Percentiles rank a stretch among this genome's conserved stretches.
Conservation (phyloP, 2,329 filamentous ascomycete species). For the Plectosphaerella sp. region DNA sequence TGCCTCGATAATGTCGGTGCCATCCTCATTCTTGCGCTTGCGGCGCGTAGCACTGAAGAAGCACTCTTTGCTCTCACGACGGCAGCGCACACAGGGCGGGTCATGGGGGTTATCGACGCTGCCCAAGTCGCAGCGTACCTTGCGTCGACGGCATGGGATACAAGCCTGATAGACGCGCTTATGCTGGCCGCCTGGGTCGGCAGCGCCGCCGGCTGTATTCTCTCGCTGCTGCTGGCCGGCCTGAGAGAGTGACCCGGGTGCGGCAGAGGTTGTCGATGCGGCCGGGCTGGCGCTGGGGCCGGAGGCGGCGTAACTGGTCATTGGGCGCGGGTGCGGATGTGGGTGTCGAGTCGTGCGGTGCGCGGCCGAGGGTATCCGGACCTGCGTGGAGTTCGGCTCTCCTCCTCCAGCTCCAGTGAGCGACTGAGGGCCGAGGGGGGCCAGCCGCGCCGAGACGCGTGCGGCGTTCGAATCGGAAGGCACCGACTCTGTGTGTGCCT, state of each 20-base stretch:
- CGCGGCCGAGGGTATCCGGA: background rate
- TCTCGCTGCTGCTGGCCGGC: conserved; percentile 1
- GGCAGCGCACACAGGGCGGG: conserved; percentile 89
- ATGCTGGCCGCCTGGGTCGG: conserved; percentile 33
- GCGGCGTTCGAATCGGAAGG: too few relatives aligned
- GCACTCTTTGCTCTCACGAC: conserved; percentile 93
- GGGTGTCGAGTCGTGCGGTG: background rate
- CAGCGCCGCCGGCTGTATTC: background rate
- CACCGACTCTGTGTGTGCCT: too few relatives aligned
- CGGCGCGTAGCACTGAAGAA: conserved; percentile 92
- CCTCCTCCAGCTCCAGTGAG: background rate
- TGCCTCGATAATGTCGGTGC: conserved; percentile 36
- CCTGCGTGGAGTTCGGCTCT: background rate
- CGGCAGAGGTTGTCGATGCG: conserved; percentile 10
- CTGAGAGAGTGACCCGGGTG: conserved; percentile 1
- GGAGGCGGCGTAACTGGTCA: conserved; percentile 18
- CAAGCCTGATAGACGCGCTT: conserved; percentile 62
- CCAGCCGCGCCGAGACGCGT: too few relatives aligned
- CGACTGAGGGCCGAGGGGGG: background rate
- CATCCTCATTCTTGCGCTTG: conserved; percentile 76
- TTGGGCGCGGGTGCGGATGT: conserved; percentile 10
- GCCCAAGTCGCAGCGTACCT: conserved; percentile 59
- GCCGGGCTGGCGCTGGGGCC: conserved; percentile 9
- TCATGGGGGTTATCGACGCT: conserved; percentile 92
- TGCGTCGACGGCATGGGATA: conserved; percentile 57